phyloP scores from a whole-genome alignment of 176 grass and related monocot species.

The Cenchrus fungigraminus region DNA sequence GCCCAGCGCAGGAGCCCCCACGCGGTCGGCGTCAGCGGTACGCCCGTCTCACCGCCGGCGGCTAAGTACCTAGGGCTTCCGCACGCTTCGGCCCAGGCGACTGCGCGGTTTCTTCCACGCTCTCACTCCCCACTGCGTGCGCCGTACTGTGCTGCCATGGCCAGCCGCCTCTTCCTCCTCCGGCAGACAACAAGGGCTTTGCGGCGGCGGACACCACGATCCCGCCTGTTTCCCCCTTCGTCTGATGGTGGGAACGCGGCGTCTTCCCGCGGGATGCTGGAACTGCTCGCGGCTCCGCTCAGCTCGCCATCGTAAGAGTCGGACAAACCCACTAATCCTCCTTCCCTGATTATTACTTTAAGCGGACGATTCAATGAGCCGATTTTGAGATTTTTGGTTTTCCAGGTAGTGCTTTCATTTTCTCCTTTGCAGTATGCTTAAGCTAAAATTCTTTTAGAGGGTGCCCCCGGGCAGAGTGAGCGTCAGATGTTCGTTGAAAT shows the following conservation, averaged over 20 bases:
- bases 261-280: neutral
- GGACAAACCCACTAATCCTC: neutral
- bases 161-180: conserved; percentile 36
- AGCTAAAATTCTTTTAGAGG: neutral
- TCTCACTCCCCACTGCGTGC: neutral
- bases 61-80: neutral
- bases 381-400: neutral
- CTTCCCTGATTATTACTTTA: neutral
- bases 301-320: conserved; percentile 41
- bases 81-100: neutral
- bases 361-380: neutral
- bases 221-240: neutral
- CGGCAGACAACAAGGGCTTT: neutral
- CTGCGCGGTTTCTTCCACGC: neutral
- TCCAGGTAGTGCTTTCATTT: neutral
- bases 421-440: conserved; percentile 3
- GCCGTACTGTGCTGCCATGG: conserved; percentile 29
- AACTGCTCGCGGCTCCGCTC: neutral
- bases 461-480: neutral
- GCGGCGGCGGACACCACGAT: neutral
- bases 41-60: neutral
- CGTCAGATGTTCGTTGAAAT: conserved; percentile 42
- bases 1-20: neutral
- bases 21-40: neutral
- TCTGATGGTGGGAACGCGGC: neutral